Evolutionary conservation across 192 early-diverging fungal species (phyloP).

Genomic region (Entomortierella lignicola): DNA sequence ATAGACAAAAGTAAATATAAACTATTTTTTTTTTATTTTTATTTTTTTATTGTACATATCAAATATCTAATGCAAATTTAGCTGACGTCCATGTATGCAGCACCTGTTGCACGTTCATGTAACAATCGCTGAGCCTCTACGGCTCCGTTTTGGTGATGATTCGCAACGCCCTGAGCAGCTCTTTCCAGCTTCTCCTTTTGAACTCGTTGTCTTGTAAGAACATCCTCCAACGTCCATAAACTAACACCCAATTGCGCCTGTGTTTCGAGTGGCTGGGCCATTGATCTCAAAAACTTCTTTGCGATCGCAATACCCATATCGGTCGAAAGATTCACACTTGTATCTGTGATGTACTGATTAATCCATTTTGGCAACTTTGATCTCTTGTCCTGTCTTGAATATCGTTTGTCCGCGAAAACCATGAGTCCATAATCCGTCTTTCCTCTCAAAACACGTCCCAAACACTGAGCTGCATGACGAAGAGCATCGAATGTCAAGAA

Average conservation of each 20-base stretch:
- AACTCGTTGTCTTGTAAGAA: constrained; percentile 59
- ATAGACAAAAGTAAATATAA: not conserved
- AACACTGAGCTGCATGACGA: constrained; percentile 99
- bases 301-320: constrained; percentile 95
- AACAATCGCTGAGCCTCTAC: constrained; percentile 24
- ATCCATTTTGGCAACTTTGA: constrained; percentile 99
- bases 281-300: constrained; percentile 92
- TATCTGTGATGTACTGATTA: constrained; percentile 86
- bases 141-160: constrained; percentile 28
- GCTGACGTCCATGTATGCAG: constrained; percentile 45
- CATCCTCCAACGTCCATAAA: constrained; percentile 84
- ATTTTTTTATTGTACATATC: not conserved
- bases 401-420: constrained; percentile 97
- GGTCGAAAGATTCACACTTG: constrained; percentile 91
- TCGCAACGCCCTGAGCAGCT: constrained; percentile 1
- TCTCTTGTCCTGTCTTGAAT: constrained; percentile 93
- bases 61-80: not conserved
- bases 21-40: not conserved
- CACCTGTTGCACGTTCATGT: constrained; percentile 36
- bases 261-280: constrained; percentile 95
- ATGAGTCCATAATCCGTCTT: constrained; percentile 99
- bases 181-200: constrained; percentile 47
- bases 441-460: constrained; percentile 96
- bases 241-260: constrained; percentile 86
- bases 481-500: constrained; percentile 99